These are phyloP conservation scores for Pinguiococcus pyrenoidosus DNA, from an alignment of 108 stramenopile species.

Conservation along the genomic window DNA sequence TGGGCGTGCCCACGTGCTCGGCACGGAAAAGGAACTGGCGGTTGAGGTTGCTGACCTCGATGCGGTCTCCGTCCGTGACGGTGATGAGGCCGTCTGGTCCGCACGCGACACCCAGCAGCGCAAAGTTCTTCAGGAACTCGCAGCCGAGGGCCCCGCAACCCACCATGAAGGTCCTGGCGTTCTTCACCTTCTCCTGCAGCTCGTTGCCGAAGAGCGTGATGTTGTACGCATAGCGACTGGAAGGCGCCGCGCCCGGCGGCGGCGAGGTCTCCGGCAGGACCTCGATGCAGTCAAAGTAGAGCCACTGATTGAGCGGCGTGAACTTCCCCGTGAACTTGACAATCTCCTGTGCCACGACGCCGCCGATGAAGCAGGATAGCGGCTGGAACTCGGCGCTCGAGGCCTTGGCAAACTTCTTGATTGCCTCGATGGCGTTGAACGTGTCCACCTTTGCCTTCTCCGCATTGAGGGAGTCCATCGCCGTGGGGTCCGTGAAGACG, in stretches of 20 bases:
- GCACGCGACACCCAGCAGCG: constrained; percentile 55
- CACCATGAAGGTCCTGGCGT: constrained; percentile 59
- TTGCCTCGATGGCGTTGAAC: too few species aligned
- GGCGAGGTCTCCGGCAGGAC: constrained; percentile 37
- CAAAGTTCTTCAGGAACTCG: constrained; percentile 72
- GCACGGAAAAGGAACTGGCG: constrained; percentile 72
- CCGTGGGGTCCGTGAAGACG: neutral
- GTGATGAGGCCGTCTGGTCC: constrained; percentile 47
- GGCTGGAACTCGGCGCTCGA: constrained; percentile 51
- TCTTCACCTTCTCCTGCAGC: constrained; percentile 39
- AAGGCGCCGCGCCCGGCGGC: constrained; percentile 28
- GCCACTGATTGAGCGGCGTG: constrained; percentile 57
- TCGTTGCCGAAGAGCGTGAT: constrained; percentile 52
- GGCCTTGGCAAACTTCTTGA: constrained; percentile 40
- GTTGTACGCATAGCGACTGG: constrained; percentile 55
- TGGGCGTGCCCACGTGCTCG: constrained; percentile 65
- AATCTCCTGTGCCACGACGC: constrained; percentile 70
- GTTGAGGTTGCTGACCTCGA: constrained; percentile 63
- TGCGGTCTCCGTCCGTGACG: constrained; percentile 71
- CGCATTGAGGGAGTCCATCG: neutral
- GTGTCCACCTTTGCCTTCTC: constrained; percentile 39
- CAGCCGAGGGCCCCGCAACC: constrained; percentile 73
- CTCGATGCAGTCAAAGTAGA: constrained; percentile 40
- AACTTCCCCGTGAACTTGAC: constrained; percentile 69
- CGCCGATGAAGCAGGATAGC: constrained; percentile 60